phyloP scores from a whole-genome alignment of 176 grass and related monocot genomes.

The Puya raimondii region DNA sequence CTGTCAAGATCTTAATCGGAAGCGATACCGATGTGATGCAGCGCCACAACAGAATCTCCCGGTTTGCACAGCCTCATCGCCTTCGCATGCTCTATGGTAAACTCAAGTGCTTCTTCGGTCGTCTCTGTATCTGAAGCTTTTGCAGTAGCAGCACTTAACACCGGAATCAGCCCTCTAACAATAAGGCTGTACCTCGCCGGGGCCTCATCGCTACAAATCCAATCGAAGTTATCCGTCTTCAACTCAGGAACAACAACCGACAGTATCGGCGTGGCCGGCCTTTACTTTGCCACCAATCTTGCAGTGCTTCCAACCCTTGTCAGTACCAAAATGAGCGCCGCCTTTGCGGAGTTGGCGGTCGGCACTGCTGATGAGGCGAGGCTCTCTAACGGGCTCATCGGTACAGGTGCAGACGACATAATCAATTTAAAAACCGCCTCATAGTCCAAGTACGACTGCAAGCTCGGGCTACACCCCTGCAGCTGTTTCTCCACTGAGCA shows the following conservation, averaged over 20 bases:
- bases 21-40: conserved; percentile 54
- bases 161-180: conserved; percentile 51
- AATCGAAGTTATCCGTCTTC: conserved; percentile 54
- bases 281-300: conserved; percentile 74
- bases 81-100: conserved; percentile 55
- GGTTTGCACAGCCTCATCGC: conserved; percentile 44
- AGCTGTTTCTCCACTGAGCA: conserved; percentile 88
- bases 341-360: conserved; percentile 44
- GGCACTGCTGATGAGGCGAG: conserved; percentile 71
- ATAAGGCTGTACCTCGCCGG: conserved; percentile 72
- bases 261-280: conserved; percentile 56
- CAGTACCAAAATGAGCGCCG: conserved; percentile 72
- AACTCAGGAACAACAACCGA: conserved; percentile 48
- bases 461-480: conserved; percentile 66
- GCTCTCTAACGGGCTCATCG: conserved; percentile 72
- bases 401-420: conserved; percentile 31
- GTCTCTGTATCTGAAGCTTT: conserved; percentile 67
- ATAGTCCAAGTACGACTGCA: conserved; percentile 50
- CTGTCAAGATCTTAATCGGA: conserved; percentile 54
- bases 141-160: conserved; percentile 41
- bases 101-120: conserved; percentile 49
- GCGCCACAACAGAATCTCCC: conserved; percentile 53
- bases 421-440: conserved; percentile 49
- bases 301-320: conserved; percentile 72
- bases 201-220: conserved; percentile 75